Conservation (phyloP, 345 rosid species). For the Xanthoceras sorbifolium region DNA sequence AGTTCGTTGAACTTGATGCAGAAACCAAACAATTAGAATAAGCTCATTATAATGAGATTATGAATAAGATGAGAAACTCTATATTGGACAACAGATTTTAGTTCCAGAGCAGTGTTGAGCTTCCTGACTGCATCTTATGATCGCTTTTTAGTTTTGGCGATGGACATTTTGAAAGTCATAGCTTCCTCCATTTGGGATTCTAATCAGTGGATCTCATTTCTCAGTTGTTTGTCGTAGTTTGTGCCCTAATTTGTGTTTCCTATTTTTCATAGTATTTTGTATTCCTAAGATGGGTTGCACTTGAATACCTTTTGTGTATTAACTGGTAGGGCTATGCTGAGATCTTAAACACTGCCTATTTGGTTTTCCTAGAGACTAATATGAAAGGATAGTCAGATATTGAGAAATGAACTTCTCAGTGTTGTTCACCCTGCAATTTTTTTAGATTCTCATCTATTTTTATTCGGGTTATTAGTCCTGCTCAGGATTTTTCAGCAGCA, state of each 20-base stretch:
- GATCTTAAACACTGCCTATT: neutral
- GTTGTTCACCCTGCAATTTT: neutral
- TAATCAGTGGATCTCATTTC: constrained; percentile 3
- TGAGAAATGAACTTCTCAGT: neutral
- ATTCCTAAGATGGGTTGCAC: neutral
- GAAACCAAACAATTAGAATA: neutral
- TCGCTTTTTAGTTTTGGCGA: neutral
- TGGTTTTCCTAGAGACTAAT: neutral
- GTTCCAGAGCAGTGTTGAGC: neutral
- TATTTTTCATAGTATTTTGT: neutral
- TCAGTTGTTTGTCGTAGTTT: neutral
- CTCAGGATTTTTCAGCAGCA: neutral
- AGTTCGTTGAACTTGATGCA: neutral
- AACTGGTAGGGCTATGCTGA: neutral
- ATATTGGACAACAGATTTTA: neutral
- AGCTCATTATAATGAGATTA: neutral
- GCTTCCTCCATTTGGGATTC: neutral
- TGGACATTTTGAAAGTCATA: neutral
- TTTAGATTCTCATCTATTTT: neutral
- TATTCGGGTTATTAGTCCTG: neutral
- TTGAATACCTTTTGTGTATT: neutral
- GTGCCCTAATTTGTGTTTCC: neutral
- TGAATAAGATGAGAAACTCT: neutral
- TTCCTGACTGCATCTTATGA: neutral
- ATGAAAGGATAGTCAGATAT: neutral